Conservation (phyloP, 495 filamentous ascomycete genomes). For the Aspergillus homomorphus region DNA sequence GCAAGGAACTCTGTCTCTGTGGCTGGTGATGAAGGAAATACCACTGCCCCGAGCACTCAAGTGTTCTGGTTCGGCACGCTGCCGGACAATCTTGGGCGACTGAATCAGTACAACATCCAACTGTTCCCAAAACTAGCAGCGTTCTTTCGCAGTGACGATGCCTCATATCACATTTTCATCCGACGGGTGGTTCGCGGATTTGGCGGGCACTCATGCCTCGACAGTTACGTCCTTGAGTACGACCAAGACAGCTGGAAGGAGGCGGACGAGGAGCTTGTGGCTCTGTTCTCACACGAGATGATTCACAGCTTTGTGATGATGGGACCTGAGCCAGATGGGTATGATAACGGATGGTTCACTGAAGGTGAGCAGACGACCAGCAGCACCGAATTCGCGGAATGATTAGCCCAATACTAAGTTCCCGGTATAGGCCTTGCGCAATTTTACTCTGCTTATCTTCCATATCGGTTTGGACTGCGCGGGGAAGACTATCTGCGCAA, state of each 20-base stretch:
- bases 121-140: background rate
- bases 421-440: background rate
- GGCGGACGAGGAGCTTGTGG: background rate
- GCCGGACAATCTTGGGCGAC: background rate
- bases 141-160: background rate
- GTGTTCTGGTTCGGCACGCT: background rate
- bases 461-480: background rate
- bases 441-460: background rate
- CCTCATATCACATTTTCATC: background rate
- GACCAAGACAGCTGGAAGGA: background rate
- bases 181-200: background rate
- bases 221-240: background rate
- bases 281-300: background rate
- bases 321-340: background rate
- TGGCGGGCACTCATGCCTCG: background rate
- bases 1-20: background rate
- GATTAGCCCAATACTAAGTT: background rate
- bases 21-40: background rate
- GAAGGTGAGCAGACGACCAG: background rate
- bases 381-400: background rate
- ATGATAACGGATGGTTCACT: conserved; percentile 3
- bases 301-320: conserved; percentile 1
- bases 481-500: background rate
- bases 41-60: background rate
- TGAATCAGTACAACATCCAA: background rate